Conservation (phyloP, 2,329 filamentous ascomycete species). For the Colletotrichum truncatum region DNA sequence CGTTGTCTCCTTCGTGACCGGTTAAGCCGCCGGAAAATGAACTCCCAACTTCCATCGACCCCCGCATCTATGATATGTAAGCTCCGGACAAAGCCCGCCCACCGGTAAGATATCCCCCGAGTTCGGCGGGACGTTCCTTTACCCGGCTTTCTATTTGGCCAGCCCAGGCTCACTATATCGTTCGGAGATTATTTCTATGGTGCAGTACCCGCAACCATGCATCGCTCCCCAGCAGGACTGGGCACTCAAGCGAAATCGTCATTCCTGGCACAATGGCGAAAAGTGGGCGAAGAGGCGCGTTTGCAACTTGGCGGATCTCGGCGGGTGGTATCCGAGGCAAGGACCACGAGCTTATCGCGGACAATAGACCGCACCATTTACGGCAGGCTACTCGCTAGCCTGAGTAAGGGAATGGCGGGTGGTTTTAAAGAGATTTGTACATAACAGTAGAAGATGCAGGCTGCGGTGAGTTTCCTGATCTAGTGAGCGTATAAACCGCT, state of each 20-base stretch:
- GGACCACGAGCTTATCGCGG: not conserved
- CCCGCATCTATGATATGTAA: not conserved
- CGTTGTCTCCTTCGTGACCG: not conserved
- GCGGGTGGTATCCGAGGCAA: not conserved
- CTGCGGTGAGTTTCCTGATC: not conserved
- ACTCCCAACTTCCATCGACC: not conserved
- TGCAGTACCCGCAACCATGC: slow-evolving; percentile 8
- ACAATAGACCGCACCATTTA: not conserved
- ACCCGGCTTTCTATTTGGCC: not conserved
- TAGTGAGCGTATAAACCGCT: slow-evolving; percentile 14
- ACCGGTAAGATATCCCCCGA: slow-evolving; percentile 2
- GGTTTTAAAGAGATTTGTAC: not conserved
- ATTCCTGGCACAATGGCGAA: slow-evolving; percentile 29
- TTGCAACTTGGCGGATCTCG: not conserved
- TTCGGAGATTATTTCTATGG: slow-evolving; percentile 12
- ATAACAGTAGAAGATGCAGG: not conserved
- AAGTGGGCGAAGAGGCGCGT: slow-evolving; percentile 2
- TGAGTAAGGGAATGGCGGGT: not conserved
- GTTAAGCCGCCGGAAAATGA: not conserved
- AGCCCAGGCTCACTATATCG: not conserved
- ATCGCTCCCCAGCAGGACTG: slow-evolving; percentile 1
- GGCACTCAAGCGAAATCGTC: slow-evolving; percentile 6
- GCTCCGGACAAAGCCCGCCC: not conserved
- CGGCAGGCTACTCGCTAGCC: not conserved
- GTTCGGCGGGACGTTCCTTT: not conserved